Percentiles rank a stretch among this genome's conserved stretches.
phyloP scores from a whole-genome alignment of 1,139 yeast genomes.

The Yamadazyma dushanensis region DNA sequence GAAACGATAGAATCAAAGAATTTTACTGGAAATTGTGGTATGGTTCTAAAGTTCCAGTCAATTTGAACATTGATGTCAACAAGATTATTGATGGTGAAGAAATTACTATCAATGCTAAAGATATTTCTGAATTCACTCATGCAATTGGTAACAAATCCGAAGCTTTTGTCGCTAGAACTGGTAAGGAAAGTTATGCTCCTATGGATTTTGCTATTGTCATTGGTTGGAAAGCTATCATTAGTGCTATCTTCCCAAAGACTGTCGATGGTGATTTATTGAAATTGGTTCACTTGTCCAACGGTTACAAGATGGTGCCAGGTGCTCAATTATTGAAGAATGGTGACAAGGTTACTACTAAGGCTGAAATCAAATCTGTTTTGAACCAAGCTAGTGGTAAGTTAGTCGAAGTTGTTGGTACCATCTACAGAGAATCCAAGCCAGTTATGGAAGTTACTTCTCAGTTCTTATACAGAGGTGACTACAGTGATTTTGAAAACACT shows the following conservation, averaged over 20 bases:
- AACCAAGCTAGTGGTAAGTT: conserved; percentile 93
- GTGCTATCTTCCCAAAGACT: conserved; percentile 92
- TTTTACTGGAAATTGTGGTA: conserved; percentile 99
- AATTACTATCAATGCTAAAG: conserved; percentile 69
- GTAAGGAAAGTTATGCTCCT: conserved; percentile 86
- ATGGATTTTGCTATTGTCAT: conserved; percentile 99
- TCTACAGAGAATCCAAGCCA: conserved; percentile 71
- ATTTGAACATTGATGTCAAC: conserved; percentile 68
- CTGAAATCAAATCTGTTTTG: conserved; percentile 83
- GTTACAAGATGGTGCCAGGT: conserved; percentile 91
- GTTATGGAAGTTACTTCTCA: conserved; percentile 94
- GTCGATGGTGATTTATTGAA: conserved; percentile 96
- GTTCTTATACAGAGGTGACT: conserved; percentile 94
- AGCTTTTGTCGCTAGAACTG: conserved; percentile 88
- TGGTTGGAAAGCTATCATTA: conserved; percentile 98
- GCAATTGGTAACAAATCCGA: conserved; percentile 97
- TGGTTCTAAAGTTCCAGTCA: conserved; percentile 59
- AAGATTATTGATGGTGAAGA: conserved; percentile 71
- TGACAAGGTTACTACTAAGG: conserved; percentile 79
- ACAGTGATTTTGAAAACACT: conserved; percentile 85
- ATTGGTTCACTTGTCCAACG: conserved; percentile 92
- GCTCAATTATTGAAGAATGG: conserved; percentile 88
- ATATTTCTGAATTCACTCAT: conserved; percentile 89
- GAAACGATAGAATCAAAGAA: conserved; percentile 90
- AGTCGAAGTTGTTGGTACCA: conserved; percentile 92